Conservation (phyloP, 1,139 yeast genomes). For the Spencermartinsiella ligniputridi region DNA sequence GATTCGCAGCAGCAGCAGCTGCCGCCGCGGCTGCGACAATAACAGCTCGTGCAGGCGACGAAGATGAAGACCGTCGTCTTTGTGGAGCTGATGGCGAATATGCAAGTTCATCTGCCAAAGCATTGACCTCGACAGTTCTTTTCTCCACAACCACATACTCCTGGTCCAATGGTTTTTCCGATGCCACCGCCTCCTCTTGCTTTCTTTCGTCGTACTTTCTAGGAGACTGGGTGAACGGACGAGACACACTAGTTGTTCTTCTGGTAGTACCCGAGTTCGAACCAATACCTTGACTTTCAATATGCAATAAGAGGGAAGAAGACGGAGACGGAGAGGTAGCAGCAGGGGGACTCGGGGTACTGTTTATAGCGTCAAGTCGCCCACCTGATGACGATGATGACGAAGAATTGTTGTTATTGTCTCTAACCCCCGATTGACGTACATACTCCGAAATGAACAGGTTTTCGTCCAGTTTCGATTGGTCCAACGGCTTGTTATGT, state of each 20-base stretch:
- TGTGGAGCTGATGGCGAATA: constrained; percentile 21
- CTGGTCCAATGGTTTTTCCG: constrained; percentile 15
- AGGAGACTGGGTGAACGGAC: constrained; percentile 1
- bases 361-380: not conserved
- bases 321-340: constrained; percentile 26
- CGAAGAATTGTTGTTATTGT: constrained; percentile 3
- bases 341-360: constrained; percentile 4
- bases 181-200: not conserved
- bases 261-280: not conserved
- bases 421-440: constrained; percentile 12
- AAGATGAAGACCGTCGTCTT: constrained; percentile 6
- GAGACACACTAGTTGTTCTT: not conserved
- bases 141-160: constrained; percentile 95
- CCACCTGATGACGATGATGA: constrained; percentile 6
- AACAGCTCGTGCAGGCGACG: not conserved
- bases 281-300: not conserved
- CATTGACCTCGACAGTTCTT: constrained; percentile 90
- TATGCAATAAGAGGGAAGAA: constrained; percentile 20
- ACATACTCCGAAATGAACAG: constrained; percentile 79
- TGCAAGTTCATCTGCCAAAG: constrained; percentile 84
- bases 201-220: not conserved
- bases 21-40: not conserved
- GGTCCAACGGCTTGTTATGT: constrained; percentile 55
- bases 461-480: constrained; percentile 68
- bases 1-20: not conserved